phyloP scores from a whole-genome alignment of 495 filamentous ascomycete genomes.

The Hypoxylon rickii region DNA sequence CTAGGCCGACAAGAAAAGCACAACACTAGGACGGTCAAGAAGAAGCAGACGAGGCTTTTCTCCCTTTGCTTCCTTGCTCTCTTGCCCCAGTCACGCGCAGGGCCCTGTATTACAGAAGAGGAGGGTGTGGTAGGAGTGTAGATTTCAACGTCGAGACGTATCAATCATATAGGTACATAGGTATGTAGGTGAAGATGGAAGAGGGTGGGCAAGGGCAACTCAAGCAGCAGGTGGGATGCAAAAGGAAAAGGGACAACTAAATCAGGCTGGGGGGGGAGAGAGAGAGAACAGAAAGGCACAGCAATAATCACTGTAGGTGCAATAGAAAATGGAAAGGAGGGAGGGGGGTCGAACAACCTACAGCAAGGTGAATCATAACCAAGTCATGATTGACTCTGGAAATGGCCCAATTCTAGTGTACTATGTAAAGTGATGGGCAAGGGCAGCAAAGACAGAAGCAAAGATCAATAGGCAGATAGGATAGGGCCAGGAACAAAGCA shows the following conservation, averaged over 20 bases:
- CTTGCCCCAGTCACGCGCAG: slow-evolving; percentile 17
- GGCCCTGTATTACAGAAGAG: slow-evolving; percentile 13
- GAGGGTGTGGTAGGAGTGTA: slow-evolving; percentile 10
- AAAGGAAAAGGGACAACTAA: background rate
- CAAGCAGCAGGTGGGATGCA: no score
- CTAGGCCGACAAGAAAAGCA: slow-evolving; percentile 9
- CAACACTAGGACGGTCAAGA: slow-evolving; percentile 6
- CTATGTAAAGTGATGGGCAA: background rate
- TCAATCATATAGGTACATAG: slow-evolving; percentile 25
- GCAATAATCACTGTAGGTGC: slow-evolving; percentile 1
- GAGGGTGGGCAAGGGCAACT: background rate
- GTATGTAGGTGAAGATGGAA: no score
- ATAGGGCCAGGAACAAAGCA: background rate
- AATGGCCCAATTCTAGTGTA: slow-evolving; percentile 21
- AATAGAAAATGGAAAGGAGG: slow-evolving; percentile 11
- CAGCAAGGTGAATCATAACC: slow-evolving; percentile 34
- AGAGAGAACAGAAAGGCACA: slow-evolving; percentile 9
- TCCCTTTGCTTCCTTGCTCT: background rate
- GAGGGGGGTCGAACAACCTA: slow-evolving; percentile 14
- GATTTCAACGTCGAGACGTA: slow-evolving; percentile 6
- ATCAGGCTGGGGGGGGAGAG: background rate
- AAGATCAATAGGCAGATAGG: background rate
- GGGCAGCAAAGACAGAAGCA: background rate
- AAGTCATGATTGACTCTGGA: slow-evolving; percentile 28
- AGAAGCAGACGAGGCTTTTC: background rate